These are phyloP conservation scores for Salisapilia sapeloensis DNA, from an alignment of 352 stramenopile genomes.

Conservation along the genomic window DNA sequence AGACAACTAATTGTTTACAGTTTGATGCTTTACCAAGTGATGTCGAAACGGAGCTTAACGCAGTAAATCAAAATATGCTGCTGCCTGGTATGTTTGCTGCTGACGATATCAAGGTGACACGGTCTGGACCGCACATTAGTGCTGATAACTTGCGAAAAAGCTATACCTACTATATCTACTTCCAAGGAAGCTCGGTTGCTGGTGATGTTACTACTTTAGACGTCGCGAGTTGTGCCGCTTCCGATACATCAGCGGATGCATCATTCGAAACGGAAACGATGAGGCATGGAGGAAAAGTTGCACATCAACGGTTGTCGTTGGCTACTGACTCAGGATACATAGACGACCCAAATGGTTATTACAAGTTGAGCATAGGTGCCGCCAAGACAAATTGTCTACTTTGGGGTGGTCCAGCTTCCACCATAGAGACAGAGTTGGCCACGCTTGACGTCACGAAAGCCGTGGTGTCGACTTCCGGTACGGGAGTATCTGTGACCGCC, in stretches of 20 bases:
- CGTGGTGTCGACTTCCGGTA: constrained; percentile 36
- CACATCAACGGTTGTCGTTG: constrained; percentile 62
- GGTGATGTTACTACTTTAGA: constrained; percentile 61
- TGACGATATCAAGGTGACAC: constrained; percentile 37
- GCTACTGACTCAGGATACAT: constrained; percentile 70
- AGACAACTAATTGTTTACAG: constrained; percentile 18
- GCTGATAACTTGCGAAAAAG: constrained; percentile 17
- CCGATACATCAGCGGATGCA: constrained; percentile 7
- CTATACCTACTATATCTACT: constrained; percentile 90
- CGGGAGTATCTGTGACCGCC: constrained; percentile 39
- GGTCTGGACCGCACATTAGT: constrained; percentile 12
- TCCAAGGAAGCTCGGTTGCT: constrained; percentile 57
- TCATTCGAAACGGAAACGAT: constrained; percentile 18
- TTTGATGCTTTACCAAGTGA: constrained; percentile 11
- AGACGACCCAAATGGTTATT: constrained; percentile 33
- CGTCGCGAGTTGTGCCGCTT: constrained; percentile 8
- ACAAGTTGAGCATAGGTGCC: constrained; percentile 13
- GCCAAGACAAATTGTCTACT: constrained; percentile 19
- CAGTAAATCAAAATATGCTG: constrained; percentile 3
- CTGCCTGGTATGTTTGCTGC: constrained; percentile 9
- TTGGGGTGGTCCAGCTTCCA: constrained; percentile 29
- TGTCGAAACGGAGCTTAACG: constrained; percentile 11
- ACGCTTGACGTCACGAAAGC: constrained; percentile 22
- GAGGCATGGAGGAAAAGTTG: constrained; percentile 61
- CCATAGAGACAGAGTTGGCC: constrained; percentile 29